phyloP scores from a whole-genome alignment of 2,329 filamentous ascomycete species.

The Diaporthe sp. region DNA sequence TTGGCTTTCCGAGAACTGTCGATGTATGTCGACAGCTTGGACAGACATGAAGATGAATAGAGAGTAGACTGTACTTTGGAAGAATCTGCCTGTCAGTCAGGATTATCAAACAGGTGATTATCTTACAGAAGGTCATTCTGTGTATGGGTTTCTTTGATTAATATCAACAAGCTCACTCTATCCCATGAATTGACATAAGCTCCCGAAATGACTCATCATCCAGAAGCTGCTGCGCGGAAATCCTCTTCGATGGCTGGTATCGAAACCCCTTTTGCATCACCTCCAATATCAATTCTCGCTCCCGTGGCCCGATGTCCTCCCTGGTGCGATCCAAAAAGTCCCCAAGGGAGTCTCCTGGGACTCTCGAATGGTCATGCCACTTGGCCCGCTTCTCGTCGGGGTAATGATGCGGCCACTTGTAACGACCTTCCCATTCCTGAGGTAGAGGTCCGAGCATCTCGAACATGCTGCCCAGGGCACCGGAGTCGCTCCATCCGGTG shows the following conservation, averaged over 20 bases:
- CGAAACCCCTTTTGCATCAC: conserved; percentile 16
- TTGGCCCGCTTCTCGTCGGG: neutral
- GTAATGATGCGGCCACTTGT: neutral
- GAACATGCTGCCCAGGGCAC: neutral
- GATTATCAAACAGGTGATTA: no score
- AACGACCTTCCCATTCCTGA: neutral
- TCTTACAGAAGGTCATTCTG: no score
- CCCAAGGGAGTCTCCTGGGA: neutral
- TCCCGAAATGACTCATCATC: conserved; percentile 1
- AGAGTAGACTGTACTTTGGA: no score
- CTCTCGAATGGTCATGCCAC: neutral
- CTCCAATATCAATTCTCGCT: conserved; percentile 2
- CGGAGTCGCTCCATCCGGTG: neutral
- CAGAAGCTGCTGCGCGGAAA: conserved; percentile 9
- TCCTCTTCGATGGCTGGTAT: conserved; percentile 7
- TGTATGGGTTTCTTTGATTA: neutral
- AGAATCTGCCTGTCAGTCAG: no score
- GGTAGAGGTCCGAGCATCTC: neutral
- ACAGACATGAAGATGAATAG: no score
- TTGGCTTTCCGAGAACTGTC: no score
- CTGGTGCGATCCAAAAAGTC: neutral
- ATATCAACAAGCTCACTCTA: neutral
- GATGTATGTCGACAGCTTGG: no score
- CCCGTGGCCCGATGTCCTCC: neutral
- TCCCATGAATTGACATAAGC: conserved; percentile 10